Evolutionary conservation across 345 rosid genomes (phyloP), one percentile per base, ranked within the genome.

Genomic region (Crucihimalaya himalaica): DNA sequence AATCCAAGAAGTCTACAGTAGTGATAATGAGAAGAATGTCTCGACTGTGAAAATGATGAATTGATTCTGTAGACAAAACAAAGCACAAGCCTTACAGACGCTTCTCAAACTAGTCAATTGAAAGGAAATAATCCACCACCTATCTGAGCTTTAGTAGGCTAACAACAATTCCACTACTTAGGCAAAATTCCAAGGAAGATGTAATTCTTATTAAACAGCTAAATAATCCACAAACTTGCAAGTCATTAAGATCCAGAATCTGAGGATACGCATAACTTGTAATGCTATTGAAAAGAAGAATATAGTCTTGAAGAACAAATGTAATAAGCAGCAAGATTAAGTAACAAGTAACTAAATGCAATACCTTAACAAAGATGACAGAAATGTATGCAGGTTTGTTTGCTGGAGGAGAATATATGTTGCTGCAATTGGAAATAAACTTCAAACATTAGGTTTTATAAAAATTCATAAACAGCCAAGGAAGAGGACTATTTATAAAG

Each of bases 131-230:
- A 16, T 16, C 53, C 40, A 46, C 12, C 53, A 66, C 20, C 21
- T 66, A 66, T 34, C 9, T 23, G 9, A 66, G 47, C n/a, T 50
- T 14, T 5, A 34, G n/a, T 32, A 66, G 34, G 23, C 34, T 34
- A 66, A 34, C 59, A 50, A 34, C 57, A 34, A 14, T 66, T 23
- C 34, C 69, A 66, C n/a, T 20, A 66, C 59, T 32, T 20, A 65
- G 19, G 20, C 31, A 20, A 2, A 8, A 19, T 29, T 6, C 13
- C 18, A 6, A 16, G 54, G 40, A 63, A 63, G 53, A 27, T 43
- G 18, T 10, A 2, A n/a, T 23, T 25, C 21, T 8, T 25, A 19
- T 16, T 15, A 16, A 27, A 45, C 54, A 19, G 27, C 40, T 45
- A 63, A 43, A 28, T 28, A 27, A 10, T 27, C 29, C 23, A 45